These are phyloP conservation scores for Debaryomyces robertsiae DNA, from an alignment of 1,139 yeast species.

Conservation along the genomic window DNA sequence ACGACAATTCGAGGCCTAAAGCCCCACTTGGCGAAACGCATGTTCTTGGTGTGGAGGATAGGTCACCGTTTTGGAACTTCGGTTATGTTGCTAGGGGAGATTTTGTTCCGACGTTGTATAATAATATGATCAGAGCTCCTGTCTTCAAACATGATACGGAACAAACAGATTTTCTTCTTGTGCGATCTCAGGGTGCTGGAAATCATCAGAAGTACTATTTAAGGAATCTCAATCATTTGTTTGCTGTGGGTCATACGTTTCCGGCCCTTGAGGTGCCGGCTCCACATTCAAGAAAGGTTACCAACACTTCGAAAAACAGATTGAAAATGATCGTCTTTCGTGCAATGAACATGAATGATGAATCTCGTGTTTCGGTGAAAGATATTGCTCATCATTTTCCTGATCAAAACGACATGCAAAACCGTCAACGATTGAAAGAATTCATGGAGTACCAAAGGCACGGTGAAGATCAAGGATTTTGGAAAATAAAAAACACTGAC, in stretches of 20 bases:
- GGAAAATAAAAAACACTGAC: conserved; percentile 80
- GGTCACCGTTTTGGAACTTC: conserved; percentile 98
- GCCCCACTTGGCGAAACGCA: conserved; percentile 92
- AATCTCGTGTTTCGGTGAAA: conserved; percentile 77
- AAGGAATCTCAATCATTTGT: conserved; percentile 68
- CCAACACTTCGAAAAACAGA: conserved; percentile 89
- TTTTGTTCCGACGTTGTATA: conserved; percentile 90
- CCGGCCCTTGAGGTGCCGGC: conserved; percentile 97
- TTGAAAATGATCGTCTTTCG: conserved; percentile 92
- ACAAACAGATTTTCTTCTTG: conserved; percentile 77
- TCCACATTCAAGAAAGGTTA: conserved; percentile 94
- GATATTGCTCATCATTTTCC: conserved; percentile 94
- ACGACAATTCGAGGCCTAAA: conserved; percentile 86
- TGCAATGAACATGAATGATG: conserved; percentile 75
- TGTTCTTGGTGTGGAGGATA: conserved; percentile 90
- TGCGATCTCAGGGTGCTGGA: conserved; percentile 82
- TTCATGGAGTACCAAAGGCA: conserved; percentile 97
- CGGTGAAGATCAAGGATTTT: conserved; percentile 93
- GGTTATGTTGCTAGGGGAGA: conserved; percentile 96
- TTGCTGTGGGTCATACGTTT: conserved; percentile 88
- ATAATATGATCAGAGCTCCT: conserved; percentile 91
- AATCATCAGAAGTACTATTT: conserved; percentile 54
- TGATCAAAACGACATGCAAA: conserved; percentile 97
- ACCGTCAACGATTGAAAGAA: conserved; percentile 91
- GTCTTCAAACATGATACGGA: conserved; percentile 81